Evolutionary conservation across 805 yeast genomes (phyloP).

Genomic region (Yamadazyma phyllophila): DNA sequence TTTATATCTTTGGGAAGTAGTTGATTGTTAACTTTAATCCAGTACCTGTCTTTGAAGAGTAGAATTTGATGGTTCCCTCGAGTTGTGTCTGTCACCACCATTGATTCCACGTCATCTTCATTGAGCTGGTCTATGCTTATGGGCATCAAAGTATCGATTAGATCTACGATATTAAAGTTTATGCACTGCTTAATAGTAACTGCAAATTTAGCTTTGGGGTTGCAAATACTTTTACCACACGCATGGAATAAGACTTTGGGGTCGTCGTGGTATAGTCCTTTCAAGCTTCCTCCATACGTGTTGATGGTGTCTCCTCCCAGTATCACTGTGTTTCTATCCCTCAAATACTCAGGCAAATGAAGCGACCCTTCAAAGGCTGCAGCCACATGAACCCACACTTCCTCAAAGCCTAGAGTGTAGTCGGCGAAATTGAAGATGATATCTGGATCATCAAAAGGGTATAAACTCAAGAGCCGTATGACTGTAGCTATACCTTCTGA

Average conservation of each 20-base stretch:
- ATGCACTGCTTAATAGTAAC: slow-evolving; percentile 33
- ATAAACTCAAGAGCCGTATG: slow-evolving; percentile 32
- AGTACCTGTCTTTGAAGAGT: slow-evolving; percentile 21
- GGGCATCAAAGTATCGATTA: slow-evolving; percentile 28
- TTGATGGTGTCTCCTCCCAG: neutral
- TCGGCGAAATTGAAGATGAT: slow-evolving; percentile 42
- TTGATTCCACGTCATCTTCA: neutral
- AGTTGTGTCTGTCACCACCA: slow-evolving; percentile 18
- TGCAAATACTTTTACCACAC: slow-evolving; percentile 4
- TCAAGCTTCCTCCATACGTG: neutral
- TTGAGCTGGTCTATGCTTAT: slow-evolving; percentile 7
- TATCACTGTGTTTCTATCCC: neutral
- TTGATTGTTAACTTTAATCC: slow-evolving; percentile 26
- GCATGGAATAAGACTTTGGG: neutral
- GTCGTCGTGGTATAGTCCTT: no score
- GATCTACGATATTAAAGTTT: slow-evolving; percentile 35
- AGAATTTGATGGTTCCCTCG: slow-evolving; percentile 21
- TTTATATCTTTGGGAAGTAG: slow-evolving; percentile 35
- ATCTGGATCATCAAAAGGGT: slow-evolving; percentile 40
- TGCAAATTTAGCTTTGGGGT: slow-evolving; percentile 7
- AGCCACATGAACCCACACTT: slow-evolving; percentile 44
- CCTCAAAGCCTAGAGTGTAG: slow-evolving; percentile 50
- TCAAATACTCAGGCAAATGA: neutral
- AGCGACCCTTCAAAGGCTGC: neutral
- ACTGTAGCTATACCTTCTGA: slow-evolving; percentile 38